Conservation (phyloP, 1,284 basidiomycete species). For the Pyrrhoderma noxium region DNA sequence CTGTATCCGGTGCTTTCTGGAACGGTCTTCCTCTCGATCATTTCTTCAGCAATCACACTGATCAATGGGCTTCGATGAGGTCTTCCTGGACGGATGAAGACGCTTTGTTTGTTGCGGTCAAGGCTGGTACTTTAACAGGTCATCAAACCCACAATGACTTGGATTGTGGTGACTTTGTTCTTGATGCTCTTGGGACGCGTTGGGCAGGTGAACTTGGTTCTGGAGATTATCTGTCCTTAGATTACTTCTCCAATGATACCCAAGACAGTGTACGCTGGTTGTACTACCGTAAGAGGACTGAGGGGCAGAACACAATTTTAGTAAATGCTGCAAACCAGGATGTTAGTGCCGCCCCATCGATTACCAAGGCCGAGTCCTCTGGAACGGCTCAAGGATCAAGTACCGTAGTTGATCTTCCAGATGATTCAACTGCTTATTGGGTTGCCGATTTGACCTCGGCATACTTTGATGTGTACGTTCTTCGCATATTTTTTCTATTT, state of each 20-base stretch:
- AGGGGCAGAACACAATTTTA: slow-evolving; percentile 94
- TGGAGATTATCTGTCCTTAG: slow-evolving; percentile 68
- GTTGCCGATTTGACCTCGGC: slow-evolving; percentile 73
- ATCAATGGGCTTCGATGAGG: slow-evolving; percentile 89
- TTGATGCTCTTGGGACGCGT: slow-evolving; percentile 90
- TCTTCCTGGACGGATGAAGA: slow-evolving; percentile 87
- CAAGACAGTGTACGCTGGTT: slow-evolving; percentile 73
- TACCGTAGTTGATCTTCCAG: slow-evolving; percentile 55
- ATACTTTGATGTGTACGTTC: slow-evolving; percentile 67
- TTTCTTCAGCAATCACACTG: slow-evolving; percentile 63
- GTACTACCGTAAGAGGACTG: slow-evolving; percentile 94
- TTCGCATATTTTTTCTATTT: slow-evolving; percentile 9
- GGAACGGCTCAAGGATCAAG: slow-evolving; percentile 75
- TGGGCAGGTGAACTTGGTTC: slow-evolving; percentile 96
- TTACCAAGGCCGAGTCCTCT: slow-evolving; percentile 44
- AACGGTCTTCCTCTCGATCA: slow-evolving; percentile 76
- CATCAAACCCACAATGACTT: slow-evolving; percentile 94
- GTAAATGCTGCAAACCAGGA: slow-evolving; percentile 78
- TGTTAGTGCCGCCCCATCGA: slow-evolving; percentile 62
- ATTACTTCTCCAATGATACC: slow-evolving; percentile 67
- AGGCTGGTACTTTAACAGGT: slow-evolving; percentile 69
- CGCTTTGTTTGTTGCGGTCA: slow-evolving; percentile 82
- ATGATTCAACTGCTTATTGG: slow-evolving; percentile 79
- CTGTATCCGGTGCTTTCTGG: slow-evolving; percentile 86
- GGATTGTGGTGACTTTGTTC: slow-evolving; percentile 89